Evolutionary conservation across 306 rosid species (phyloP).

Genomic region (Castanea sativa): DNA sequence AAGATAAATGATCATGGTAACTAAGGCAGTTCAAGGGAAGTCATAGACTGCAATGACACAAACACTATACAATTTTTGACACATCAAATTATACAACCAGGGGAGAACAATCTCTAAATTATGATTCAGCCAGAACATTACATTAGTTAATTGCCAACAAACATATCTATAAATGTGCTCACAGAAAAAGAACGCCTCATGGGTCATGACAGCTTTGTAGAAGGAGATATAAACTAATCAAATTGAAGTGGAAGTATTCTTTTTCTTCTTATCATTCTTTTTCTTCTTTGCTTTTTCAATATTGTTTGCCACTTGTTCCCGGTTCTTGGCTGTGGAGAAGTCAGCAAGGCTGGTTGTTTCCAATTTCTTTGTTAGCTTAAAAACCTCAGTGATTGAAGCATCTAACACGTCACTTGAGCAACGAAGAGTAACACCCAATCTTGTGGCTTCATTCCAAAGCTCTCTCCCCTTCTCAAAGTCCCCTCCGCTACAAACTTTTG

Average conservation of each 20-base stretch:
- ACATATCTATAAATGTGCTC: background rate
- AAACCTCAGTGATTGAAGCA: conserved; percentile 72
- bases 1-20: background rate
- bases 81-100: background rate
- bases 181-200: conserved; percentile 9
- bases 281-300: conserved; percentile 31
- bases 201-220: conserved; percentile 2
- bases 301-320: conserved; percentile 25
- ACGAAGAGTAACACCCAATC: conserved; percentile 57
- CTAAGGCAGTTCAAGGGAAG: background rate
- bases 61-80: background rate
- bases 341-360: conserved; percentile 37
- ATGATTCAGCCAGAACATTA: background rate
- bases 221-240: conserved; percentile 17
- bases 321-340: conserved; percentile 26
- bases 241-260: conserved; percentile 14
- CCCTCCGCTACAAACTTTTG: conserved; percentile 73
- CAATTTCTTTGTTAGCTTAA: conserved; percentile 46
- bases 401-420: conserved; percentile 66
- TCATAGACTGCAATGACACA: background rate
- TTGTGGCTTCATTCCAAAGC: conserved; percentile 73
- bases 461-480: conserved; percentile 68
- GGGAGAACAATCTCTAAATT: background rate
- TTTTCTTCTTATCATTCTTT: conserved; percentile 15
- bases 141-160: background rate